A percentile compares a stretch with the other conserved stretches of the same genome.
phyloP scores from a whole-genome alignment of 805 yeast genomes.

The Candida hungchunana region DNA sequence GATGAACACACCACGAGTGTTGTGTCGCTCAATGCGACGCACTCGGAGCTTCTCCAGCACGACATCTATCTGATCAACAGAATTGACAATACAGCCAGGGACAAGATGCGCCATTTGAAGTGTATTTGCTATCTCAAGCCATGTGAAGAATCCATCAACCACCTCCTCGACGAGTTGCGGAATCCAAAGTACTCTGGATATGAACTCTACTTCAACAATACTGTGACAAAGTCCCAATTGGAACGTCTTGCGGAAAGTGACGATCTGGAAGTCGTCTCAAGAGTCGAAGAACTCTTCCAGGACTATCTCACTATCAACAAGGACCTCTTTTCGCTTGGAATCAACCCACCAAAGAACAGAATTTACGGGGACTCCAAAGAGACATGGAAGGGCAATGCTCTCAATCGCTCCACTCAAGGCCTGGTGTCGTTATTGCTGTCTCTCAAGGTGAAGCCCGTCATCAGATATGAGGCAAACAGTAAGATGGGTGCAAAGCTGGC shows the following conservation, averaged over 20 bases:
- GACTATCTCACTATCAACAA: slow-evolving; percentile 75
- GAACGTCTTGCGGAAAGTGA: slow-evolving; percentile 91
- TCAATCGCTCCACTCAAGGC: slow-evolving; percentile 38
- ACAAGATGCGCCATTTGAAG: slow-evolving; percentile 71
- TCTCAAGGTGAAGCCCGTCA: slow-evolving; percentile 70
- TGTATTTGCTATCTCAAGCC: slow-evolving; percentile 83
- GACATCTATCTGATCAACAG: slow-evolving; percentile 83
- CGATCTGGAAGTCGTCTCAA: slow-evolving; percentile 71
- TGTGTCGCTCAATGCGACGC: slow-evolving; percentile 86
- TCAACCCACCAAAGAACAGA: slow-evolving; percentile 26
- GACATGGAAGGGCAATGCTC: slow-evolving; percentile 43
- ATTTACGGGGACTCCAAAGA: slow-evolving; percentile 35
- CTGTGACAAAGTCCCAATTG: slow-evolving; percentile 67
- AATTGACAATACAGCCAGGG: slow-evolving; percentile 55
- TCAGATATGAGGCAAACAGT: slow-evolving; percentile 73
- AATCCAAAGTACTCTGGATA: slow-evolving; percentile 79
- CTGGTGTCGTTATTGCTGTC: slow-evolving; percentile 62
- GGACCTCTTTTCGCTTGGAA: slow-evolving; percentile 50
- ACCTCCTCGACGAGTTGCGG: slow-evolving; percentile 60
- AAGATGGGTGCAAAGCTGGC: slow-evolving; percentile 63
- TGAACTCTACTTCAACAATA: slow-evolving; percentile 73
- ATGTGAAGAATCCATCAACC: slow-evolving; percentile 53
- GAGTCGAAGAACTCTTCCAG: slow-evolving; percentile 78
- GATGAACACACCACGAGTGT: slow-evolving; percentile 79
- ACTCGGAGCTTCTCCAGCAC: slow-evolving; percentile 72